phyloP scores from a whole-genome alignment of 2,329 filamentous ascomycete species.

The Xylaria arbuscula region DNA sequence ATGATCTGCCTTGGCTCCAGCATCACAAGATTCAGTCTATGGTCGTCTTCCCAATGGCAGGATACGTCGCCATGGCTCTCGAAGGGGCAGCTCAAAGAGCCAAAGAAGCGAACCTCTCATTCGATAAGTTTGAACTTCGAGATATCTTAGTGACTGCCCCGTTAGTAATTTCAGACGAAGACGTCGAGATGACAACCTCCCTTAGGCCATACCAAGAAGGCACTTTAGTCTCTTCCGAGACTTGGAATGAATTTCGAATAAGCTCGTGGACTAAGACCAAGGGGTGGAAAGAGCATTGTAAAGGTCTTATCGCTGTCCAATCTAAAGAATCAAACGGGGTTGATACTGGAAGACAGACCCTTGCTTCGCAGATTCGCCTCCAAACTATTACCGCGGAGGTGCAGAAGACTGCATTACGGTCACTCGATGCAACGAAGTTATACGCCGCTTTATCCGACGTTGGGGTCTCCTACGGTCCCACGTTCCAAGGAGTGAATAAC shows the following conservation, averaged over 20 bases:
- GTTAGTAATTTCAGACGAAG: constrained; percentile 60
- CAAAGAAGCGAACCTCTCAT: constrained; percentile 44
- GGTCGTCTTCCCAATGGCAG: constrained; percentile 66
- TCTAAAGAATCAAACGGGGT: constrained; percentile 55
- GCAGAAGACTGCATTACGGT: constrained; percentile 44
- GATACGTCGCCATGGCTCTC: constrained; percentile 63
- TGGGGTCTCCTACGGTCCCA: constrained; percentile 62
- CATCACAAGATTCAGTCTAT: constrained; percentile 69
- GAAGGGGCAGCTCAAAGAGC: constrained; percentile 58
- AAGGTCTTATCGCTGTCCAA: constrained; percentile 60
- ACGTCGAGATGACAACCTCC: constrained; percentile 62
- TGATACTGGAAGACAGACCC: constrained; percentile 51
- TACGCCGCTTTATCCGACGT: constrained; percentile 59
- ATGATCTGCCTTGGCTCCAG: constrained; percentile 67
- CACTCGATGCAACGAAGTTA: constrained; percentile 52
- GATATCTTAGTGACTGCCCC: constrained; percentile 60
- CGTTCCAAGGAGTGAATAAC: constrained; percentile 63
- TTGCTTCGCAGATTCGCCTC: constrained; percentile 48
- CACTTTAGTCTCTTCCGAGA: constrained; percentile 55
- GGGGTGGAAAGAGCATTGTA: constrained; percentile 69
- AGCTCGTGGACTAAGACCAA: constrained; percentile 63
- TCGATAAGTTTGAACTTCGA: constrained; percentile 59
- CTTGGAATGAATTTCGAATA: constrained; percentile 68
- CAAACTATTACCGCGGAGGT: constrained; percentile 49
- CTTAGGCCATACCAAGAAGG: constrained; percentile 58